Conservation (phyloP, 2,329 filamentous ascomycete genomes). For the Bipolaris gigantea region DNA sequence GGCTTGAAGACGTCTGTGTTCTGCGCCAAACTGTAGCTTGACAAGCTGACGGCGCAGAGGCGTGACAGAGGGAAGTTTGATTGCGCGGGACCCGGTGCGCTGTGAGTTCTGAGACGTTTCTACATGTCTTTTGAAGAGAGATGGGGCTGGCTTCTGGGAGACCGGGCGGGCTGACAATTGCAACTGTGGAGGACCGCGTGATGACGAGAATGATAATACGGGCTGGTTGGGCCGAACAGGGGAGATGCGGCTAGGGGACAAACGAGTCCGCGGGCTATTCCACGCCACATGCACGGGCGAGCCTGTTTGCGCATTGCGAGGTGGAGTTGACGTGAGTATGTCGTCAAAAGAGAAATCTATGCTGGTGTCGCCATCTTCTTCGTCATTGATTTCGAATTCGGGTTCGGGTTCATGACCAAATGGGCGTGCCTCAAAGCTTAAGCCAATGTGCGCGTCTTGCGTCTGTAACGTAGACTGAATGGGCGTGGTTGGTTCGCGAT, state of each 20-base stretch:
- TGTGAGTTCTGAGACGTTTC: neutral
- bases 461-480: neutral
- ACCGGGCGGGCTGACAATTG: neutral
- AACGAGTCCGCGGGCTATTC: slow-evolving; percentile 4
- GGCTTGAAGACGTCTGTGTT: slow-evolving; percentile 5
- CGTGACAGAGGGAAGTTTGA: slow-evolving; percentile 1
- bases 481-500: neutral
- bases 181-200: neutral
- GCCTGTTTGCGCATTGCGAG: slow-evolving; percentile 12
- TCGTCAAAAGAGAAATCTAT: slow-evolving; percentile 25
- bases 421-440: neutral
- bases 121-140: neutral
- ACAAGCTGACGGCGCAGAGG: slow-evolving; percentile 18
- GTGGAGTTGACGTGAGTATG: slow-evolving; percentile 17
- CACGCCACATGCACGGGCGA: slow-evolving; percentile 8
- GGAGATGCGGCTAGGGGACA: neutral
- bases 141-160: neutral
- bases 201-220: neutral
- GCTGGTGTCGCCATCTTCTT: slow-evolving; percentile 10
- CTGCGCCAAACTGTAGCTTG: slow-evolving; percentile 11
- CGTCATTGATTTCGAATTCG: neutral
- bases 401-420: too few relatives aligned
- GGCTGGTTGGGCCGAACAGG: neutral
- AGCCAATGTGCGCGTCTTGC: neutral
- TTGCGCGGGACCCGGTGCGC: neutral